Base-by-base conservation (phyloP, 2,329 filamentous ascomycete species). In the Eutypa lata region DNA sequence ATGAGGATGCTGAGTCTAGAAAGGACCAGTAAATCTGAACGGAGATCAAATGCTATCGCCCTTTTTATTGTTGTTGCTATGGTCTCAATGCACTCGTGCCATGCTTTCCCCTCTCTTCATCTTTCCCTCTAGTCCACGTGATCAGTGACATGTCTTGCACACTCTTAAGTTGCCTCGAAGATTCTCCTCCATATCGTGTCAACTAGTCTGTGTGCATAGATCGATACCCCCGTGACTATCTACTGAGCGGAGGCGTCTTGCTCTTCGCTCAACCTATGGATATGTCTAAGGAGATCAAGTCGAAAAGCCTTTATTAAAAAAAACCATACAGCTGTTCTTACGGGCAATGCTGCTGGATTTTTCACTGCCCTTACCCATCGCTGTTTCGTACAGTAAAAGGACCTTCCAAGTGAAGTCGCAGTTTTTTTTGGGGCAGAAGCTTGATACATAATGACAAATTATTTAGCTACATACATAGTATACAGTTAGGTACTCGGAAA, bases 151-250 rank as follows among this genome's bases (percentile, higher is more conserved):
- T 35, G 43, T 50, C 59, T 70, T 89, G 91, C 91, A 93, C 89
- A 88, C 89, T 89, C 88, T 96, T 96, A 89, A 96, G 91, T 94
- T 96, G 90, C 83, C 90, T 91, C 82, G 82, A 84, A 76, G 74
- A 71, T 78, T 78, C 79, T 82, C 76, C 76, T 81, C 88, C 82
- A 82, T 93, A 86, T 85, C 83, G 84, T 91, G 90, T 86, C 88
- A 86, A 94, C 92, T 86, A 94, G 91, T 96, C 91, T 89, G 84
- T 86, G 88, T 95, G 91, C 91, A 90, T 79, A 96, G 80, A 96
- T 81, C 53, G 73, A 82, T 64, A 65, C 70, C 74, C 72, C 72
- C 72, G 69, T 62, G 63, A 67, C 67, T 62, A 61, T 70, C 73
- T 72, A 68, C 71, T 73, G 71, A 67, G 64, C 55, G 60, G 63